Evolutionary conservation across 106 monocot species (phyloP).

Genomic region (Acanthochlamys bracteata): DNA sequence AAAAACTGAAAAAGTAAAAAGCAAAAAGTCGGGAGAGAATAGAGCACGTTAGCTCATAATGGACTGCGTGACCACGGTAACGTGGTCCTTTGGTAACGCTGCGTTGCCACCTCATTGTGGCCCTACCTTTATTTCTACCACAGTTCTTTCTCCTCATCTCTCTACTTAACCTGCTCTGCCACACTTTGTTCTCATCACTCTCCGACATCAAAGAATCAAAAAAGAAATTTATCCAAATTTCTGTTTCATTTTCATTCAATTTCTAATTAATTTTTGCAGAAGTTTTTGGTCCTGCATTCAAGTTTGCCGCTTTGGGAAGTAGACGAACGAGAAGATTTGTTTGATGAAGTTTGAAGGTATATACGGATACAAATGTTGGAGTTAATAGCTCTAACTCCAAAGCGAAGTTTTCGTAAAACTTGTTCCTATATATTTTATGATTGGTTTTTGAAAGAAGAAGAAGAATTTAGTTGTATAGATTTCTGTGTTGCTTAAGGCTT

Average conservation of each 20-base stretch:
- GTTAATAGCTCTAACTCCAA: no score
- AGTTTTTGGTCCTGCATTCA: neutral
- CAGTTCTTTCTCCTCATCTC: neutral
- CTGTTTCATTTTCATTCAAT: neutral
- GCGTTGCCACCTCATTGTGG: neutral
- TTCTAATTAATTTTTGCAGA: neutral
- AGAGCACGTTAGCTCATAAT: constrained; percentile 15
- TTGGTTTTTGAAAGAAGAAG: neutral
- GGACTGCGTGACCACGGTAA: no score
- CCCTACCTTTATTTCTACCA: neutral
- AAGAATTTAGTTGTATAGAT: neutral
- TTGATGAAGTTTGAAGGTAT: no score
- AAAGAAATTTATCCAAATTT: neutral
- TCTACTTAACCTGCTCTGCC: neutral
- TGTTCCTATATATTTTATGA: neutral
- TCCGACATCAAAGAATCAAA: neutral
- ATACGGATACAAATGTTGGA: no score
- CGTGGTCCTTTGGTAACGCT: no score
- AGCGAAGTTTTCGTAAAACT: no score
- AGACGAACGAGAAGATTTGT: neutral
- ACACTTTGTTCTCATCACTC: neutral
- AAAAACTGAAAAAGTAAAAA: no score
- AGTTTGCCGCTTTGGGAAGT: constrained; percentile 1
- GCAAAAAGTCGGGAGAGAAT: no score
- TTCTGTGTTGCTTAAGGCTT: constrained; percentile 16